These are phyloP conservation scores for Hericium alpestre DNA, from an alignment of 768 basidiomycete species.

Conservation along the genomic window DNA sequence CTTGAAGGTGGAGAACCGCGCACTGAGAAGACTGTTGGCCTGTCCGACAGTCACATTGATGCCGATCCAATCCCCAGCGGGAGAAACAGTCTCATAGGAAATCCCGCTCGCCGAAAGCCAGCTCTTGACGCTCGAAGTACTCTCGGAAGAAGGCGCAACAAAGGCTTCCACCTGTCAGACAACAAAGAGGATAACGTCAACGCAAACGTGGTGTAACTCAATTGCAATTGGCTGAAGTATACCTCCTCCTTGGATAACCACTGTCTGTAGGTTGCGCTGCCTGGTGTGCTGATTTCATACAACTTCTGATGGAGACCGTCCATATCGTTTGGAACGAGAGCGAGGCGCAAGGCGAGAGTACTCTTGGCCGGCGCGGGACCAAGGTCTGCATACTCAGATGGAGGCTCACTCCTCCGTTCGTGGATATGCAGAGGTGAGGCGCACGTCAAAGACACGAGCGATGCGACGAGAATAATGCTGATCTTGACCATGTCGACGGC, in stretches of 20 bases:
- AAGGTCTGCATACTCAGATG: neutral
- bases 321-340: neutral
- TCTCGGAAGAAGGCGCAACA: neutral
- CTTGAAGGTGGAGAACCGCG: neutral
- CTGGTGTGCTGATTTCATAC: neutral
- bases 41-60: neutral
- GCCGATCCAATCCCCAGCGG: slow-evolving; percentile 8
- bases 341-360: neutral
- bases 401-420: neutral
- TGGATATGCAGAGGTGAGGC: neutral
- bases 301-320: neutral
- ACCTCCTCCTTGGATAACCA: neutral
- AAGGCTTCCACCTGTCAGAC: neutral
- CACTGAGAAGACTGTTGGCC: neutral
- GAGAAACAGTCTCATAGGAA: slow-evolving; percentile 2
- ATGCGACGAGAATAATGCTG: neutral
- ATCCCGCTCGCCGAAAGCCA: slow-evolving; percentile 8
- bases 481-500: neutral
- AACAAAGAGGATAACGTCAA: neutral
- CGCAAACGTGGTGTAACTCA: neutral
- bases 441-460: neutral
- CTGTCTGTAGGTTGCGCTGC: neutral
- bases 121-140: neutral
- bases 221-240: no score
- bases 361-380: neutral